Conservation (phyloP, 768 basidiomycete genomes). For the Pluteus cervinus region DNA sequence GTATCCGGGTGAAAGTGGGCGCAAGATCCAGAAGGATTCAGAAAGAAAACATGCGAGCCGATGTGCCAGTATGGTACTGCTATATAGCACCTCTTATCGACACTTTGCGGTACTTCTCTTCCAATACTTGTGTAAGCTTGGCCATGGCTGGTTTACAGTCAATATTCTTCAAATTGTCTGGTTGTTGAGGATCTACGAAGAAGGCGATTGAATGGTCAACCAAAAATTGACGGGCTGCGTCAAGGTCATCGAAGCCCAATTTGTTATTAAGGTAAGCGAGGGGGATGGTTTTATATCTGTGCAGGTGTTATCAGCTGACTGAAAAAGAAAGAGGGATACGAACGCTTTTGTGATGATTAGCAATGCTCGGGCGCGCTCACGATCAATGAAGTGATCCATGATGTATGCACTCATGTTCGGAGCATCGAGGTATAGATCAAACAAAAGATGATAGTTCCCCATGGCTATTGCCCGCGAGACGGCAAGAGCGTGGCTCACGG, state of each 20-base stretch:
- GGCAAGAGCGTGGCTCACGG: constrained; percentile 82
- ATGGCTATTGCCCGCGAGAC: constrained; percentile 88
- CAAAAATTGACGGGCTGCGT: constrained; percentile 65
- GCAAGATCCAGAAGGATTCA: too few species aligned
- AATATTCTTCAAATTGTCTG: constrained; percentile 58
- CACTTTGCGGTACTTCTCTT: constrained; percentile 81
- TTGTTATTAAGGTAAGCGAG: constrained; percentile 73
- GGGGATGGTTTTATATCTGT: constrained; percentile 78
- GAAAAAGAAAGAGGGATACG: constrained; percentile 24
- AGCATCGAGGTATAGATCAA: constrained; percentile 74
- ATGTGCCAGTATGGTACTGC: too few species aligned
- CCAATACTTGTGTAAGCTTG: constrained; percentile 57
- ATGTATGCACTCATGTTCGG: constrained; percentile 99
- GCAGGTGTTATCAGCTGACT: constrained; percentile 3
- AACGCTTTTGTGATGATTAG: constrained; percentile 92
- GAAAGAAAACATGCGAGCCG: too few species aligned
- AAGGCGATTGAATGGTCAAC: constrained; percentile 57
- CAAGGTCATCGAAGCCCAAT: constrained; percentile 73
- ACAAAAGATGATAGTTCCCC: constrained; percentile 92
- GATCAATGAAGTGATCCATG: constrained; percentile 96
- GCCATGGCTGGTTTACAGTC: constrained; percentile 64
- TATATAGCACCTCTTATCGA: constrained; percentile 91
- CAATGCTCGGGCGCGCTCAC: constrained; percentile 83
- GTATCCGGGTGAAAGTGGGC: too few species aligned
- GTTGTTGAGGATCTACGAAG: constrained; percentile 58